A percentile compares a stretch with the other conserved stretches of the same genome.
These are phyloP conservation scores for Protomyces gravidus DNA, from an alignment of 1,139 yeast species.

Conservation along the genomic window DNA sequence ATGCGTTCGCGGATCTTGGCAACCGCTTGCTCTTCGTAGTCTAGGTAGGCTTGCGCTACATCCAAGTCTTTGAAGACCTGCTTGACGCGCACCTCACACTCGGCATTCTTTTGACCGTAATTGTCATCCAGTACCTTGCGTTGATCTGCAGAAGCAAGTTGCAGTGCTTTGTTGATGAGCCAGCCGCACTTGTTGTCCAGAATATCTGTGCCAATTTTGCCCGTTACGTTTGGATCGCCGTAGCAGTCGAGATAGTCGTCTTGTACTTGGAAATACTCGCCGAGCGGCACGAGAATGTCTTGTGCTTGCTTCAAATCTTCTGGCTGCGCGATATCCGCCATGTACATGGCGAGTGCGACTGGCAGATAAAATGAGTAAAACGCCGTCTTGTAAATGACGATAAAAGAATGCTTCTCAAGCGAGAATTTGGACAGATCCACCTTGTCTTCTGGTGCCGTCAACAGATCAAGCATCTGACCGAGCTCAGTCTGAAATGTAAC, in stretches of 20 bases:
- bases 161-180: constrained; percentile 90
- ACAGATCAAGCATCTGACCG: constrained; percentile 91
- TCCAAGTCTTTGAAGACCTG: constrained; percentile 68
- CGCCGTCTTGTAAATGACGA: constrained; percentile 95
- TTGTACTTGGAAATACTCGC: constrained; percentile 98
- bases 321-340: constrained; percentile 70
- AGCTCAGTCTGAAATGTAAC: constrained; percentile 90
- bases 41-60: constrained; percentile 64
- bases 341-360: constrained; percentile 92
- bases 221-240: constrained; percentile 96
- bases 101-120: constrained; percentile 79
- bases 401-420: constrained; percentile 83
- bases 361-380: constrained; percentile 96
- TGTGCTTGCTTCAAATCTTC: constrained; percentile 80
- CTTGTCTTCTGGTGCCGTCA: constrained; percentile 93
- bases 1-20: constrained; percentile 61
- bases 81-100: constrained; percentile 67
- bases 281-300: constrained; percentile 86
- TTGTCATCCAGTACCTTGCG: constrained; percentile 75
- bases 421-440: constrained; percentile 87
- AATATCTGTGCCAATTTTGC: constrained; percentile 97
- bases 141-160: constrained; percentile 73
- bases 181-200: constrained; percentile 98
- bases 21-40: constrained; percentile 78
- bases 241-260: constrained; percentile 96